A percentile compares a stretch with the other conserved stretches of the same genome.
phyloP scores from a whole-genome alignment of 164 flowering plant species.

The Nelumbo lutea region DNA sequence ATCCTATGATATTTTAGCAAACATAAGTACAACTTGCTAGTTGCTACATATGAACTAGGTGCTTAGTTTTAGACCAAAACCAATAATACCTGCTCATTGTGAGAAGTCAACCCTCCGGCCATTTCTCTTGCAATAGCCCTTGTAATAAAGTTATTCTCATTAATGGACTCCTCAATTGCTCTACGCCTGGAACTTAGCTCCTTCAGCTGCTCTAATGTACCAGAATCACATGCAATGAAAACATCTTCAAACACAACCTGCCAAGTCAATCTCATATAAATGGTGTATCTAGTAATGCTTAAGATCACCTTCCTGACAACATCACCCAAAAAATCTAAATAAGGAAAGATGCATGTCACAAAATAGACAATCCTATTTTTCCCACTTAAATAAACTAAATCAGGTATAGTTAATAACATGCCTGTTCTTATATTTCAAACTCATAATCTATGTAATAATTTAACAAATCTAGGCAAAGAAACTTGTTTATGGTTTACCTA shows the following conservation, averaged over 20 bases:
- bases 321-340: not conserved
- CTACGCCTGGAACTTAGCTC: slow-evolving; percentile 60
- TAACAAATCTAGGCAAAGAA: too few relatives aligned
- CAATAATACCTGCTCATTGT: slow-evolving; percentile 40
- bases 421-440: too few relatives aligned
- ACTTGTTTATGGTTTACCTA: too few relatives aligned
- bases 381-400: not conserved
- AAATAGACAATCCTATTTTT: not conserved
- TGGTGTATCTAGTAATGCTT: not conserved
- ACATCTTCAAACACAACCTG: slow-evolving; percentile 58
- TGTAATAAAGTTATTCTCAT: slow-evolving; percentile 42
- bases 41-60: not conserved
- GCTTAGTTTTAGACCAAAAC: not conserved
- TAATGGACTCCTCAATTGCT: slow-evolving; percentile 47
- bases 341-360: not conserved
- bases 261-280: not conserved
- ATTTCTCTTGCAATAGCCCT: slow-evolving; percentile 63
- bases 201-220: slow-evolving; percentile 56
- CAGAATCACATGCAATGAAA: slow-evolving; percentile 38
- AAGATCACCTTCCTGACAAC: not conserved
- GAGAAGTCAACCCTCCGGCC: slow-evolving; percentile 54
- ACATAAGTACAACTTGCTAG: slow-evolving; percentile 6
- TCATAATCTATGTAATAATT: too few relatives aligned
- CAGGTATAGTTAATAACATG: not conserved
- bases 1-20: slow-evolving; percentile 33